Conservation (phyloP, 2,329 filamentous ascomycete species). For the Tolypocladium amazonense region DNA sequence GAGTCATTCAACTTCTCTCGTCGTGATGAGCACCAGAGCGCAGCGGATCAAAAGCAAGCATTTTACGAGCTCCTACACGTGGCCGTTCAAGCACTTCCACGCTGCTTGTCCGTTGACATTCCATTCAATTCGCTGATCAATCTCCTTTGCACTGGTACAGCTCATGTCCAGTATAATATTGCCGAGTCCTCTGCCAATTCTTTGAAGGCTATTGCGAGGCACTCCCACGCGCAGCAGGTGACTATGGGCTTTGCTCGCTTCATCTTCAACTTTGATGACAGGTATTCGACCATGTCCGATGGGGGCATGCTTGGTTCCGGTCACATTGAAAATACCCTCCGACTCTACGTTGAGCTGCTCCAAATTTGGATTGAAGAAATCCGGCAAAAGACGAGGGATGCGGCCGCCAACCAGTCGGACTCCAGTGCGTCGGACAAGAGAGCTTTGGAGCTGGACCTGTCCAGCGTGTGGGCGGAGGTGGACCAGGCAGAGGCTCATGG, state of each 20-base stretch:
- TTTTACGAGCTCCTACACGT: conserved; percentile 96
- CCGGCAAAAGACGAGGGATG: conserved; percentile 70
- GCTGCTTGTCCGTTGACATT: conserved; percentile 85
- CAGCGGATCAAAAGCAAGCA: conserved; percentile 76
- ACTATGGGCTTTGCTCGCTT: conserved; percentile 95
- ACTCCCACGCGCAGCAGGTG: conserved; percentile 88
- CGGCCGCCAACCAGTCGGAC: conserved; percentile 53
- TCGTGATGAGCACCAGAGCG: conserved; percentile 64
- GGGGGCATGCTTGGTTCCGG: conserved; percentile 89
- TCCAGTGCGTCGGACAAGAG: conserved; percentile 55
- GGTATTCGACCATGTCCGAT: conserved; percentile 96
- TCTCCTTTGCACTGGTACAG: conserved; percentile 88
- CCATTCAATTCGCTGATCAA: conserved; percentile 92
- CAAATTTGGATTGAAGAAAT: conserved; percentile 98
- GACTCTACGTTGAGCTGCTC: conserved; percentile 84
- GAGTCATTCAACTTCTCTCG: conserved; percentile 88
- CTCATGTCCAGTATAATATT: conserved; percentile 87
- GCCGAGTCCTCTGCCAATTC: conserved; percentile 87
- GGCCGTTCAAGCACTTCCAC: conserved; percentile 85
- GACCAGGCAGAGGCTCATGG: conserved; percentile 96
- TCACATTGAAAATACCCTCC: conserved; percentile 89
- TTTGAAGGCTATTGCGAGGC: conserved; percentile 86
- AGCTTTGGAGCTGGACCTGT: conserved; percentile 71
- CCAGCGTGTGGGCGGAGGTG: conserved; percentile 82
- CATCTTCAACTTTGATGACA: conserved; percentile 97